Conservation (phyloP, 495 filamentous ascomycete genomes). For the Podospora anserina region DNA sequence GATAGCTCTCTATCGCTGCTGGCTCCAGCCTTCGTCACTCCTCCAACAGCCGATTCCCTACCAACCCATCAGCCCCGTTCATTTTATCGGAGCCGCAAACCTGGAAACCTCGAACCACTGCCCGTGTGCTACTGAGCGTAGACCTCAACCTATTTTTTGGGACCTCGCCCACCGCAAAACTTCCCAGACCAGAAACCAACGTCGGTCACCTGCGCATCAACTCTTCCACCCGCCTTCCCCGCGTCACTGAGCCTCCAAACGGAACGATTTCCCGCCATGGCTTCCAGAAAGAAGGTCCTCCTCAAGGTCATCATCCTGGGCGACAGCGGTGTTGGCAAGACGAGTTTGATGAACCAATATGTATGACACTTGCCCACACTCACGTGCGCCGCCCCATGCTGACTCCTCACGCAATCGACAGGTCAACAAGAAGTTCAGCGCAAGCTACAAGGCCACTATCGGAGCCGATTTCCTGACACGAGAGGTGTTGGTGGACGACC, state of each 20-base stretch:
- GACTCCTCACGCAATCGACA: slow-evolving; percentile 34
- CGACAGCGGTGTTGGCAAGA: slow-evolving; percentile 98
- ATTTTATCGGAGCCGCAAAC: slow-evolving; percentile 19
- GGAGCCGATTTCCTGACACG: slow-evolving; percentile 98
- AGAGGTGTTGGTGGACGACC: slow-evolving; percentile 95
- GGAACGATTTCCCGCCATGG: slow-evolving; percentile 53
- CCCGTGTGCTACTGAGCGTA: not conserved
- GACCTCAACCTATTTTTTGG: not conserved
- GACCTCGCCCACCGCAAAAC: not conserved
- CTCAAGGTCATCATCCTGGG: slow-evolving; percentile 99
- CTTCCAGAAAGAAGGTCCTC: slow-evolving; percentile 94
- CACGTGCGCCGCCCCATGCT: slow-evolving; percentile 9
- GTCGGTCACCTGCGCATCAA: not conserved
- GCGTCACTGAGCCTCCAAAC: slow-evolving; percentile 13
- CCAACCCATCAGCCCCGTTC: slow-evolving; percentile 18
- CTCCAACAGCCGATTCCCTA: slow-evolving; percentile 25
- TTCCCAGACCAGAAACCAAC: not conserved
- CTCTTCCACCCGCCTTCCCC: slow-evolving; percentile 5
- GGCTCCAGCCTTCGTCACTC: slow-evolving; percentile 24
- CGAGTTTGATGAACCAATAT: slow-evolving; percentile 99
- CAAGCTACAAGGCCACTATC: slow-evolving; percentile 99
- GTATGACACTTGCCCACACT: slow-evolving; percentile 49
- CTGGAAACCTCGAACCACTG: not conserved
- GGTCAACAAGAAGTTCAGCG: slow-evolving; percentile 99
- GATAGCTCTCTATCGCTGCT: slow-evolving; percentile 1